phyloP scores from a whole-genome alignment of 2,329 filamentous ascomycete genomes.

The Cryphonectria japonica region DNA sequence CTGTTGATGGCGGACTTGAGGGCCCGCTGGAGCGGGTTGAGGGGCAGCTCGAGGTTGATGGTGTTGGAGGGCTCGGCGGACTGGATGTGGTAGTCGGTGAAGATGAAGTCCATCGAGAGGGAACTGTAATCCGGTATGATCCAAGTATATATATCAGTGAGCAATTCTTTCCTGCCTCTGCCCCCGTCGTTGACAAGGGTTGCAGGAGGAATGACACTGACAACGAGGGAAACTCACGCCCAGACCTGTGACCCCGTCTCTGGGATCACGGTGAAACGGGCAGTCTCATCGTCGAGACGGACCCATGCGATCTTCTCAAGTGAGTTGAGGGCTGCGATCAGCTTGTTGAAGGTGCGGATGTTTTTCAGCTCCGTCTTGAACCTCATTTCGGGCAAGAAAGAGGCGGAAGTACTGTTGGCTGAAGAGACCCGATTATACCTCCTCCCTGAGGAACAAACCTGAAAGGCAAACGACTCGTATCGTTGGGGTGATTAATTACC shows the following conservation, averaged over 20 bases:
- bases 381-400: slow-evolving; percentile 54
- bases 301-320: slow-evolving; percentile 88
- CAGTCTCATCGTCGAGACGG: slow-evolving; percentile 81
- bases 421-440: background rate
- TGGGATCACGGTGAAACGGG: slow-evolving; percentile 94
- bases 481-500: background rate
- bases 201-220: background rate
- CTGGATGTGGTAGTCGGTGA: slow-evolving; percentile 82
- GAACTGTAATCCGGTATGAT: slow-evolving; percentile 47
- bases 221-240: slow-evolving; percentile 64
- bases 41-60: slow-evolving; percentile 94
- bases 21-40: slow-evolving; percentile 87
- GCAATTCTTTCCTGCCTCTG: background rate
- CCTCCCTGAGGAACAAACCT: background rate
- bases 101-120: slow-evolving; percentile 78
- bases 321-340: slow-evolving; percentile 65
- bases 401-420: background rate
- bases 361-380: slow-evolving; percentile 70
- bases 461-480: background rate
- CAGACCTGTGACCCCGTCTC: slow-evolving; percentile 95
- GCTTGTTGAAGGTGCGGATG: slow-evolving; percentile 68
- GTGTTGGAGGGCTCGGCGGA: slow-evolving; percentile 82
- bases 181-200: background rate
- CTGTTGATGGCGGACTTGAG: slow-evolving; percentile 85
- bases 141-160: background rate